A percentile compares a stretch with the other conserved stretches of the same genome.
Evolutionary conservation across 1,284 basidiomycete genomes (phyloP).

Genomic region (Inonotus hispidus): DNA sequence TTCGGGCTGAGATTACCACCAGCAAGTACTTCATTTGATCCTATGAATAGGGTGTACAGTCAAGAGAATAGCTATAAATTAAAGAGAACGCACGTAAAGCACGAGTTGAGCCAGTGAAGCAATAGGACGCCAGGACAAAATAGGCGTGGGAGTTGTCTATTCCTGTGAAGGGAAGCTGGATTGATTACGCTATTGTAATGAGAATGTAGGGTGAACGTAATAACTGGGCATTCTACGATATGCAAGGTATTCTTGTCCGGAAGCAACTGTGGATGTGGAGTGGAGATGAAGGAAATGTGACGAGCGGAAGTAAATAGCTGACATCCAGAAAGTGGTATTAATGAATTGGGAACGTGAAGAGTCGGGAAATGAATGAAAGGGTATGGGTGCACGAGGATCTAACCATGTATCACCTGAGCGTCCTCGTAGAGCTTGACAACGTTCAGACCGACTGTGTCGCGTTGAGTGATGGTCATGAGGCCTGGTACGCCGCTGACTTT

Average conservation of each 20-base stretch:
- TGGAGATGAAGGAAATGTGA: not conserved
- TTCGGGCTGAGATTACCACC: no score
- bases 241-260: not conserved
- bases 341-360: not conserved
- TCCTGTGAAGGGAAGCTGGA: not conserved
- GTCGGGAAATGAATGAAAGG: not conserved
- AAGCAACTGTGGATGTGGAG: not conserved
- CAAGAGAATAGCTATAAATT: not conserved
- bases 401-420: not conserved
- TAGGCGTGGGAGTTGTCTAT: no score
- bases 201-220: not conserved
- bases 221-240: not conserved
- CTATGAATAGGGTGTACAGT: not conserved
- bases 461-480: constrained; percentile 55
- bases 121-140: not conserved
- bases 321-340: not conserved
- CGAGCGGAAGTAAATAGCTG: not conserved
- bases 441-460: constrained; percentile 25
- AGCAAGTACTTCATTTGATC: not conserved
- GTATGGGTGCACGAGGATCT: not conserved
- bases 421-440: constrained; percentile 6
- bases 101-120: not conserved
- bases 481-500: constrained; percentile 48
- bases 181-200: no score
- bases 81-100: not conserved